Percentiles rank a stretch among this genome's conserved stretches.
Conservation (phyloP, 2,329 filamentous ascomycete genomes). For the Cercospora nicotianae region DNA sequence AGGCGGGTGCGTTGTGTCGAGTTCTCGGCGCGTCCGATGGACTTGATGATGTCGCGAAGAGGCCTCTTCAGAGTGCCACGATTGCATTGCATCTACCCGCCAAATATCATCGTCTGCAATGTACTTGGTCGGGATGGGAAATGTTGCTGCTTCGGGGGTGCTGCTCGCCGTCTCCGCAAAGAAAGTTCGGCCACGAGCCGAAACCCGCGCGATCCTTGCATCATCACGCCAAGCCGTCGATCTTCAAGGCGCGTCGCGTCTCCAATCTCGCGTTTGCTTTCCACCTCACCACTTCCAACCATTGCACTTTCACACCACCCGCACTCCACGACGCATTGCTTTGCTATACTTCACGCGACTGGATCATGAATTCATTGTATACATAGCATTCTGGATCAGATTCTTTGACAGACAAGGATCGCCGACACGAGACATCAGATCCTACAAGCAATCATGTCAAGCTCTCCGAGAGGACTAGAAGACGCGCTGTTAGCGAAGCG, state of each 20-base stretch:
- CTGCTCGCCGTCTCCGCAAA: background rate
- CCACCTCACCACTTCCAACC: background rate
- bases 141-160: conserved; percentile 4
- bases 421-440: background rate
- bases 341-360: background rate
- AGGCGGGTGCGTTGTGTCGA: background rate
- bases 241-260: conserved; percentile 3
- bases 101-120: conserved; percentile 12
- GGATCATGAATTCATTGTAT: background rate
- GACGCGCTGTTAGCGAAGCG: conserved; percentile 6
- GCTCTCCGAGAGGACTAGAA: conserved; percentile 10
- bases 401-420: background rate
- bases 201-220: background rate
- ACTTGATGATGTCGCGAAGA: conserved; percentile 27
- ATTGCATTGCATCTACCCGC: conserved; percentile 27
- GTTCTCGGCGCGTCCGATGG: conserved; percentile 19
- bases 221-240: conserved; percentile 3
- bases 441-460: conserved; percentile 11
- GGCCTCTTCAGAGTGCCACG: conserved; percentile 24
- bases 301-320: background rate
- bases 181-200: conserved; percentile 1
- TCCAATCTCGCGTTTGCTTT: conserved; percentile 4
- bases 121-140: background rate
- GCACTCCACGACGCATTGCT: background rate
- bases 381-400: background rate